Evolutionary conservation across 1,284 basidiomycete genomes (phyloP), one percentile per base, ranked within the genome.

Genomic region (Pseudozyma pruni): DNA sequence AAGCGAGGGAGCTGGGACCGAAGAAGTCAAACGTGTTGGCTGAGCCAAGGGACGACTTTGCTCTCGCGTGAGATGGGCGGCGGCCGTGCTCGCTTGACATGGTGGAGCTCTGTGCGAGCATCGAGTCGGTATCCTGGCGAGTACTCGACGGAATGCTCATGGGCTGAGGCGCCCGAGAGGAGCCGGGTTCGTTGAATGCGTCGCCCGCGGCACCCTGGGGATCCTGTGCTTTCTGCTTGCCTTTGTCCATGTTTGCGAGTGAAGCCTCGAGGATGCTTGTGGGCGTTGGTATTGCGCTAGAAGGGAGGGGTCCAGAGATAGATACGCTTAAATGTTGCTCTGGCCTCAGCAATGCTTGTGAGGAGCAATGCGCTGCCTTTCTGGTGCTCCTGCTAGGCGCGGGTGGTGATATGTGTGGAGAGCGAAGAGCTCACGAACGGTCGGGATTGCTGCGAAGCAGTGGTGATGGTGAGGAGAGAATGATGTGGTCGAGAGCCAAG

Each of bases 1-100:
- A 68, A 16, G 63, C 50, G 16, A 72, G 33, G 1, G 70, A 72
- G 54, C 70, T 72, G 19, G 70, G 64, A 1, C 64, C 59, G 34
- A 72, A 72, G 41, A 72, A 72, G 34, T 68, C 70, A 17, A 57
- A 68, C 44, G 45, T 42, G 32, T 60, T 60, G 45, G 54, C 32
- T 4, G 70, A 68, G 29, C 63, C 70, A 1, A 63, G 52, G 1
- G 64, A 72, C 1, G 70, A 72, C 25, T 45, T 60, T 23, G 63
- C 70, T 10, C 69, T 32, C 5, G 45, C 44, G 23, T 69, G 66
- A 14, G 59, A 56, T 2, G 55, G 66, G 11, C 59, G 53, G 31
- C 58, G 50, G 20, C 32, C 22, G 6, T 40, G 33, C 25, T 27
- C 44, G 8, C 32, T 32, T 9, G 27, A 45, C 11, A 37, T 41